Evolutionary conservation across 192 early-diverging fungal species (phyloP), one percentile per base, ranked within the genome.

Genomic region (Phlyctochytrium planicorne): DNA sequence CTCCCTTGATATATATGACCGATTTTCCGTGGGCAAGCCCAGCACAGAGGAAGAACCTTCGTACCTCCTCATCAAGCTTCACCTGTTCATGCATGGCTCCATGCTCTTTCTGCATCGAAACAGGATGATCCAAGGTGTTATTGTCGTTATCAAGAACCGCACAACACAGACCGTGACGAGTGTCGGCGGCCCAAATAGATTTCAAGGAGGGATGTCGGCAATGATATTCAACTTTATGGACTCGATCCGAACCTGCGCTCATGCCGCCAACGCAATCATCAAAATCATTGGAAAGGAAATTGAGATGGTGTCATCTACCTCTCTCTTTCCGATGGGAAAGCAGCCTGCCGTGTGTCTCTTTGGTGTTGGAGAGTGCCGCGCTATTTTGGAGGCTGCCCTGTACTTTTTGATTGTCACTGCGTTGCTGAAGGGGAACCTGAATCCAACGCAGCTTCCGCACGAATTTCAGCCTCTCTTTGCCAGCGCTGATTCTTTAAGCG

Each of bases 391-490:
- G 27, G 27, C 55, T 14, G 27, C 20, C 10, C 27, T 57, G 55
- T 27, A 57, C 55, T 25, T 20, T 25, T 25, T 57, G 10, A 25
- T 57, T 4, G 55, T 57, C 14, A 10, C 6, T 27, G 25, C 55
- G 55, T 25, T 57, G 27, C 16, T 57, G 20, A 57, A 25, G 55
- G 55, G n/a, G n/a, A n/a, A n/a, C n/a, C n/a, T n/a, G n/a, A n/a
- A n/a, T n/a, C n/a, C n/a, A n/a, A n/a, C n/a, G n/a, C n/a, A n/a
- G n/a, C n/a, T n/a, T n/a, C n/a, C n/a, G n/a, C n/a, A n/a, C n/a
- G n/a, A n/a, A n/a, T n/a, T n/a, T n/a, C n/a, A n/a, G n/a, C n/a
- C n/a, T n/a, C n/a, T n/a, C n/a, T n/a, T n/a, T n/a, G n/a, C n/a
- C n/a, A n/a, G n/a, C n/a, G n/a, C n/a, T n/a, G n/a, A n/a, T n/a